These are phyloP conservation scores for Podospora pseudoanserina DNA, from an alignment of 495 filamentous ascomycete genomes.

Conservation along the genomic window DNA sequence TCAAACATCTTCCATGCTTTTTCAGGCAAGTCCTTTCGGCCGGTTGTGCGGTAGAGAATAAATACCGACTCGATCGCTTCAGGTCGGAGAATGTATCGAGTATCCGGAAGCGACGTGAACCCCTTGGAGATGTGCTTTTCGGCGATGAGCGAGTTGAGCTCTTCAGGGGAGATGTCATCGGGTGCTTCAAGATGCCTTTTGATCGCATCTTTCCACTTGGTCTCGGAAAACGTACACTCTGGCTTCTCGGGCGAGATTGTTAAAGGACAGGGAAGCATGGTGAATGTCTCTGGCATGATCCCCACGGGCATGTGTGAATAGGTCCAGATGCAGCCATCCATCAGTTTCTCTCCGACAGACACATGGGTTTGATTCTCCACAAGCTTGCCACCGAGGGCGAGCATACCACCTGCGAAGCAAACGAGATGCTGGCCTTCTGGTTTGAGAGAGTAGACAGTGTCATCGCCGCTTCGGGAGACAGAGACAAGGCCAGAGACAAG, in stretches of 20 bases:
- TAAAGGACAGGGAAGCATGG: slow-evolving; percentile 52
- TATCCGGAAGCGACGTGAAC: slow-evolving; percentile 54
- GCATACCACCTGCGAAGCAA: slow-evolving; percentile 84
- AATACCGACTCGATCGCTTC: slow-evolving; percentile 66
- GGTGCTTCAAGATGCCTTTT: slow-evolving; percentile 5
- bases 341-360: slow-evolving; percentile 66
- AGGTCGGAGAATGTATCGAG: slow-evolving; percentile 69
- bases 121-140: slow-evolving; percentile 63
- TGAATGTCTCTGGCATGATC: slow-evolving; percentile 78
- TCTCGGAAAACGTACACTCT: slow-evolving; percentile 68
- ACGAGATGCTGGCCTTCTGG: slow-evolving; percentile 38
- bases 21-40: slow-evolving; percentile 48
- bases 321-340: slow-evolving; percentile 81
- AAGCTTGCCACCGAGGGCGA: slow-evolving; percentile 70
- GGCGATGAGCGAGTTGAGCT: slow-evolving; percentile 42
- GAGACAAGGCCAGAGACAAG: slow-evolving; percentile 56
- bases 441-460: slow-evolving; percentile 51
- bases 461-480: slow-evolving; percentile 56
- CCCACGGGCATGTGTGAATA: slow-evolving; percentile 69
- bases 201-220: slow-evolving; percentile 43
- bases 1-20: slow-evolving; percentile 60
- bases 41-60: slow-evolving; percentile 66
- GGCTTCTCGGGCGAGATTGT: slow-evolving; percentile 35
- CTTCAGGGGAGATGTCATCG: slow-evolving; percentile 13
- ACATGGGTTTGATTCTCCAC: slow-evolving; percentile 64